Percentiles rank a stretch among this genome's conserved stretches.
phyloP scores from a whole-genome alignment of 345 rosid species.

The Kernera saxatilis region DNA sequence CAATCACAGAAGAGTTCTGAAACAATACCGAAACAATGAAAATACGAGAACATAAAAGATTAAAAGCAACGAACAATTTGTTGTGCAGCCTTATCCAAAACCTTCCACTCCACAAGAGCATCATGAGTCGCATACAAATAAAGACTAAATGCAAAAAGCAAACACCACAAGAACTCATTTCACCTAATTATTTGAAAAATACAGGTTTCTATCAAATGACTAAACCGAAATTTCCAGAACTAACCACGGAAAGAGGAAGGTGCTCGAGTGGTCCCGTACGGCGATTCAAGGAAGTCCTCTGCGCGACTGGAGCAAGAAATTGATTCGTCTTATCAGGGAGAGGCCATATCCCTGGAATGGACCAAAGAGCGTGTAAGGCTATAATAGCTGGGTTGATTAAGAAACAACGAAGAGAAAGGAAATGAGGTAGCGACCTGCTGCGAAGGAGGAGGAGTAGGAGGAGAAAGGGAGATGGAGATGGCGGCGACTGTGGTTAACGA shows the following conservation, averaged over 20 bases:
- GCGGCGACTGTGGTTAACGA: neutral
- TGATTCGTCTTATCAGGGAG: neutral
- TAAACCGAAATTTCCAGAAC: neutral
- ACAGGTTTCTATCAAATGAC: neutral
- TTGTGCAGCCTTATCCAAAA: slow-evolving; percentile 23
- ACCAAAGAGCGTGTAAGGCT: neutral
- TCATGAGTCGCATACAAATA: neutral
- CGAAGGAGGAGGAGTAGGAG: slow-evolving; percentile 9
- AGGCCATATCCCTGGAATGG: slow-evolving; percentile 9
- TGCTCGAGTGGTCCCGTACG: neutral
- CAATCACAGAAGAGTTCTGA: slow-evolving; percentile 19
- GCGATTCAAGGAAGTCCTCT: neutral
- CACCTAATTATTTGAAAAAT: neutral
- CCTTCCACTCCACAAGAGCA: neutral
- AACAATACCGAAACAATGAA: neutral
- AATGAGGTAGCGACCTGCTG: slow-evolving; percentile 12
- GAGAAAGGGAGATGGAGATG: neutral
- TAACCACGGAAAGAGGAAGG: slow-evolving; percentile 23
- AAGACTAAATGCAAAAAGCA: neutral
- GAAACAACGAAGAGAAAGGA: slow-evolving; percentile 6
- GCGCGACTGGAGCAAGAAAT: slow-evolving; percentile 1
- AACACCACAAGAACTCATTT: neutral
- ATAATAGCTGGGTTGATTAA: neutral
- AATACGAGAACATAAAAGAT: neutral
- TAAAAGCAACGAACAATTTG: neutral